These are phyloP conservation scores for Xylariaceae sp. DNA, from an alignment of 2,329 filamentous ascomycete species.

Conservation along the genomic window DNA sequence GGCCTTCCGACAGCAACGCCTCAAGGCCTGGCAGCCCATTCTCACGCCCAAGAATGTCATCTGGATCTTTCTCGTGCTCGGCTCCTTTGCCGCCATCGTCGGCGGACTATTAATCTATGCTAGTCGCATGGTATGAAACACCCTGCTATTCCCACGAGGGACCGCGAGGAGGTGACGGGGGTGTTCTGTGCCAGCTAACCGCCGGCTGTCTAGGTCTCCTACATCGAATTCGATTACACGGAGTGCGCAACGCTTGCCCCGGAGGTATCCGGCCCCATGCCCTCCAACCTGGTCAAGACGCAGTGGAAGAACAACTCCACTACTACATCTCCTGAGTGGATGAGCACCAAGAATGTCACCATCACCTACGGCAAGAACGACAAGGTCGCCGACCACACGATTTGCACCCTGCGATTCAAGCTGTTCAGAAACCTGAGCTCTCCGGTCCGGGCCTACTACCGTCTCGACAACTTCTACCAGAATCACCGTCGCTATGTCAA, in stretches of 20 bases:
- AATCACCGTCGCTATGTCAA: slow-evolving; percentile 96
- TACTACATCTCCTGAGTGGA: slow-evolving; percentile 37
- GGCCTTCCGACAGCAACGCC: slow-evolving; percentile 89
- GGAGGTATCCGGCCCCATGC: slow-evolving; percentile 42
- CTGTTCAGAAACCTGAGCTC: slow-evolving; percentile 74
- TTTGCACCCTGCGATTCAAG: slow-evolving; percentile 71
- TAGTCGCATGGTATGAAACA: slow-evolving; percentile 62
- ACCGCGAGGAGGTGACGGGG: not conserved
- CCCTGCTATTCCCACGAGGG: not conserved
- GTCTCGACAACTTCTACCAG: slow-evolving; percentile 96
- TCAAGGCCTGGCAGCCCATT: slow-evolving; percentile 99
- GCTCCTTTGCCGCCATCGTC: slow-evolving; percentile 85
- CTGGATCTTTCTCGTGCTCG: slow-evolving; percentile 66
- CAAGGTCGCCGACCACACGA: slow-evolving; percentile 22
- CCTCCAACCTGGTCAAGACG: slow-evolving; percentile 52
- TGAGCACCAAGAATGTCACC: slow-evolving; percentile 33
- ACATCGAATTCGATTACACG: slow-evolving; percentile 87
- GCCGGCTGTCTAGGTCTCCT: slow-evolving; percentile 63
- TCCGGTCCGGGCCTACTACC: slow-evolving; percentile 90
- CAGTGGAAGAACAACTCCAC: slow-evolving; percentile 58
- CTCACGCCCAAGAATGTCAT: slow-evolving; percentile 77
- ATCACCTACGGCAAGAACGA: slow-evolving; percentile 31
- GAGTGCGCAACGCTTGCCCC: slow-evolving; percentile 60
- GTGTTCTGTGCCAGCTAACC: slow-evolving; percentile 6
- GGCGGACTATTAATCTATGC: slow-evolving; percentile 82